Percentiles rank a stretch among this genome's conserved stretches.
Conservation (phyloP, 2,329 filamentous ascomycete genomes). For the Epichloe baconii region DNA sequence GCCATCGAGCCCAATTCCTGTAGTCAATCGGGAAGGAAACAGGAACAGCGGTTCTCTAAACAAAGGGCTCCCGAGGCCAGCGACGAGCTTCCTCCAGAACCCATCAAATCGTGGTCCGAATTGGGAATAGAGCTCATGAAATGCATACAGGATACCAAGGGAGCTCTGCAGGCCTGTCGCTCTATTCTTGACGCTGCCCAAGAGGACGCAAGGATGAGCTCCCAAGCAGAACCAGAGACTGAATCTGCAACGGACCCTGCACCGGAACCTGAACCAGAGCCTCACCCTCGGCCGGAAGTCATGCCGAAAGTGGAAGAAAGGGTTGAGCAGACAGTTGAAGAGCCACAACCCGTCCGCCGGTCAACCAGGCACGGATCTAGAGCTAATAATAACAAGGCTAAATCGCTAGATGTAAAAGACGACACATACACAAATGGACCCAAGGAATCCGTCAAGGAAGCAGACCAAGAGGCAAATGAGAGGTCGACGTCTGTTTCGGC, state of each 20-base stretch:
- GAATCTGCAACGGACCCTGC: neutral
- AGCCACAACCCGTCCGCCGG: constrained; percentile 3
- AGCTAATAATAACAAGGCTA: neutral
- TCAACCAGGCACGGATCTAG: constrained; percentile 5
- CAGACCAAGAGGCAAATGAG: constrained; percentile 19
- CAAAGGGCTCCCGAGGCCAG: neutral
- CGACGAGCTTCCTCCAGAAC: neutral
- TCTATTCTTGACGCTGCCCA: constrained; percentile 13
- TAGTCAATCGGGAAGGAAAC: neutral
- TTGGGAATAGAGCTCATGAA: constrained; percentile 22
- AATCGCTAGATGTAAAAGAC: constrained; percentile 9
- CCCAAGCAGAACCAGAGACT: constrained; percentile 1
- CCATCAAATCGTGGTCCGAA: constrained; percentile 19
- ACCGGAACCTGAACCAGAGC: neutral
- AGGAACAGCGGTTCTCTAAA: neutral
- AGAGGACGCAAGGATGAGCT: constrained; percentile 7
- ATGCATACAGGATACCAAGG: constrained; percentile 16
- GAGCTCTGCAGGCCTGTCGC: constrained; percentile 18
- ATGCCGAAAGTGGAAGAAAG: constrained; percentile 1
- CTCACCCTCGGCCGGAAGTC: neutral
- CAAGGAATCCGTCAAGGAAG: constrained; percentile 14
- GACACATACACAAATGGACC: constrained; percentile 12
- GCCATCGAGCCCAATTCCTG: constrained; percentile 7
- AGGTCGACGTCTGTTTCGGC: constrained; percentile 28
- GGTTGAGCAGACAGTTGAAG: constrained; percentile 1